Conservation (phyloP, 768 basidiomycete genomes). For the Suillus decipiens region DNA sequence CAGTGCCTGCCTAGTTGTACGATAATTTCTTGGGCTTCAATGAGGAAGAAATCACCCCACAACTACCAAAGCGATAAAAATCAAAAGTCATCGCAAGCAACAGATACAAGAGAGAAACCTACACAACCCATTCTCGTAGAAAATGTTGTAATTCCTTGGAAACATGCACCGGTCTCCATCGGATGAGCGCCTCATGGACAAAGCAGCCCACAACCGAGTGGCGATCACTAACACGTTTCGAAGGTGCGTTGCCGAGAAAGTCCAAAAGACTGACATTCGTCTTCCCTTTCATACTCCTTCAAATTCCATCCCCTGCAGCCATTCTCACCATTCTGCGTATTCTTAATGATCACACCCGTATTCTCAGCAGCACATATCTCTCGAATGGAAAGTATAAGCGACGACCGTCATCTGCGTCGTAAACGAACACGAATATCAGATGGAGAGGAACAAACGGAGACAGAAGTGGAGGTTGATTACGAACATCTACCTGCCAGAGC, state of each 20-base stretch:
- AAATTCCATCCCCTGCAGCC: neutral
- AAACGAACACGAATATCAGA: constrained; percentile 8
- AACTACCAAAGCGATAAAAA: neutral
- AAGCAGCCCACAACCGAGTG: constrained; percentile 4
- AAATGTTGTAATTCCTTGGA: neutral
- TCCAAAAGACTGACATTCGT: neutral
- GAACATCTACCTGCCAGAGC: neutral
- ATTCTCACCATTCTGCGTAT: neutral
- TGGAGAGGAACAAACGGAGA: constrained; percentile 7
- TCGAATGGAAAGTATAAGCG: constrained; percentile 24
- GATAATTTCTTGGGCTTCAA: neutral
- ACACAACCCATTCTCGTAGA: neutral
- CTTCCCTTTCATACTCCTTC: neutral
- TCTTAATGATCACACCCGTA: constrained; percentile 26
- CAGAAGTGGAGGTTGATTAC: neutral
- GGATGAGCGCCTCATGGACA: constrained; percentile 5
- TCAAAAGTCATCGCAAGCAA: neutral
- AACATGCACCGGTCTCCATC: neutral
- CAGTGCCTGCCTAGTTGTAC: neutral
- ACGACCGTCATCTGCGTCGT: neutral
- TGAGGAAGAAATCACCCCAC: neutral
- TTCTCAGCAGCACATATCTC: constrained; percentile 35
- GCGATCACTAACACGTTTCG: neutral
- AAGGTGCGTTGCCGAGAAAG: constrained; percentile 1
- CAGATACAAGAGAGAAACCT: neutral